phyloP scores from a whole-genome alignment of 176 grass and related monocot genomes.

The Triticum timopheevii region DNA sequence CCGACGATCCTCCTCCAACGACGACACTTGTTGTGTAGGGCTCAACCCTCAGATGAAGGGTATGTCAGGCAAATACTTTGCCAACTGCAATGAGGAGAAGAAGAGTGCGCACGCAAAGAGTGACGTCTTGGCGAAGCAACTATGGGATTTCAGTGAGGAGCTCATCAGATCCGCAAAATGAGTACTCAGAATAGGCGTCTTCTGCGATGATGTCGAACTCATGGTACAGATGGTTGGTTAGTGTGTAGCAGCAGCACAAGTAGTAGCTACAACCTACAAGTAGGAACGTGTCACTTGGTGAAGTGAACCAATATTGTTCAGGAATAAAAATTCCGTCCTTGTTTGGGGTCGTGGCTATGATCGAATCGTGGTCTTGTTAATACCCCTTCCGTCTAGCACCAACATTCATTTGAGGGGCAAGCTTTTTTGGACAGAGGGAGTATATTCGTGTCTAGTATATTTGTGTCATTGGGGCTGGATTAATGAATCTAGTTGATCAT shows the following conservation, averaged over 20 bases:
- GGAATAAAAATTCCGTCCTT: slow-evolving; percentile 29
- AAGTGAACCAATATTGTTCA: slow-evolving; percentile 17
- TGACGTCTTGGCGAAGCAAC: slow-evolving; percentile 47
- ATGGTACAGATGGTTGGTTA: slow-evolving; percentile 10
- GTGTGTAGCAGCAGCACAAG: slow-evolving; percentile 32
- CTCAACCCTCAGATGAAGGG: slow-evolving; percentile 65
- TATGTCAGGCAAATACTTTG: slow-evolving; percentile 73
- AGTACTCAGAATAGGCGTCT: slow-evolving; percentile 17
- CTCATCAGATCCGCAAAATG: slow-evolving; percentile 65
- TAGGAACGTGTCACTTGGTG: slow-evolving; percentile 16
- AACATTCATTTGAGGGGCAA: too few species aligned
- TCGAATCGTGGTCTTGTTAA: slow-evolving; percentile 29
- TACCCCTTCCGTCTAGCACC: neutral
- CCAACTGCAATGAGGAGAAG: slow-evolving; percentile 81
- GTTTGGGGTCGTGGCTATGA: neutral
- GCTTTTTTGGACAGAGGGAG: too few species aligned
- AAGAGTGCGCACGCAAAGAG: slow-evolving; percentile 13
- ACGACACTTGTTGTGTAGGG: slow-evolving; percentile 12
- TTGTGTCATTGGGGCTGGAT: neutral
- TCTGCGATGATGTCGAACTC: neutral
- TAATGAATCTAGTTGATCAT: neutral
- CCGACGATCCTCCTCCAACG: too few species aligned
- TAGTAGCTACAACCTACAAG: neutral
- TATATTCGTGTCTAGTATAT: neutral
- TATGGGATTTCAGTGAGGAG: slow-evolving; percentile 79